A percentile compares a stretch with the other conserved stretches of the same genome.
Conservation (phyloP, 371 early-diverging fungal genomes). For the Mortierella sp. region DNA sequence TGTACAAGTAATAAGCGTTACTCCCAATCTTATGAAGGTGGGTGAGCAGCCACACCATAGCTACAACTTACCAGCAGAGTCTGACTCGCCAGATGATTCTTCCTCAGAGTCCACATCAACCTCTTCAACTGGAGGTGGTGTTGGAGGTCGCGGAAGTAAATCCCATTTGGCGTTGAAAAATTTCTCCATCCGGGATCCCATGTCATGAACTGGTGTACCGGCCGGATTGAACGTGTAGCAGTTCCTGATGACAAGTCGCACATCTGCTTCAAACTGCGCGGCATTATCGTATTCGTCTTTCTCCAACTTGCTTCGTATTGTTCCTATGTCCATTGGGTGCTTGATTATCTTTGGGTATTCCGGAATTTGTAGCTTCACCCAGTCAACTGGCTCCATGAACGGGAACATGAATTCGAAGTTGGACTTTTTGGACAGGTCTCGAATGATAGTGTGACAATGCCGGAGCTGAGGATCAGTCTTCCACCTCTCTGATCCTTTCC, state of each 20-base stretch:
- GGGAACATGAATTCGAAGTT: slow-evolving; percentile 78
- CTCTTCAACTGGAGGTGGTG: slow-evolving; percentile 44
- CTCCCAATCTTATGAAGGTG: neutral
- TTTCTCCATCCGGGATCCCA: slow-evolving; percentile 82
- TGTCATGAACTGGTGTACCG: slow-evolving; percentile 87
- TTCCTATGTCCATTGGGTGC: slow-evolving; percentile 98
- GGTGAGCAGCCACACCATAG: neutral
- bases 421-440: slow-evolving; percentile 83
- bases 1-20: neutral
- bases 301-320: slow-evolving; percentile 90
- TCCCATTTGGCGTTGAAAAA: slow-evolving; percentile 91
- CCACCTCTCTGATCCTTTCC: slow-evolving; percentile 64
- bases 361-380: slow-evolving; percentile 90
- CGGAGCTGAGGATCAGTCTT: slow-evolving; percentile 75
- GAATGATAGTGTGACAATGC: slow-evolving; percentile 74
- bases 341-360: slow-evolving; percentile 94
- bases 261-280: slow-evolving; percentile 86
- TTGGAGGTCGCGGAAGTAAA: slow-evolving; percentile 62
- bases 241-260: slow-evolving; percentile 91
- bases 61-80: slow-evolving; percentile 26
- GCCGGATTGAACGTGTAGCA: slow-evolving; percentile 95
- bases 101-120: slow-evolving; percentile 56
- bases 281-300: slow-evolving; percentile 76
- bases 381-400: slow-evolving; percentile 95
- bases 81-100: slow-evolving; percentile 56